Evolutionary conservation across 768 basidiomycete genomes (phyloP), one percentile per base, ranked within the genome.

Genomic region (Saitozyma podzolica): DNA sequence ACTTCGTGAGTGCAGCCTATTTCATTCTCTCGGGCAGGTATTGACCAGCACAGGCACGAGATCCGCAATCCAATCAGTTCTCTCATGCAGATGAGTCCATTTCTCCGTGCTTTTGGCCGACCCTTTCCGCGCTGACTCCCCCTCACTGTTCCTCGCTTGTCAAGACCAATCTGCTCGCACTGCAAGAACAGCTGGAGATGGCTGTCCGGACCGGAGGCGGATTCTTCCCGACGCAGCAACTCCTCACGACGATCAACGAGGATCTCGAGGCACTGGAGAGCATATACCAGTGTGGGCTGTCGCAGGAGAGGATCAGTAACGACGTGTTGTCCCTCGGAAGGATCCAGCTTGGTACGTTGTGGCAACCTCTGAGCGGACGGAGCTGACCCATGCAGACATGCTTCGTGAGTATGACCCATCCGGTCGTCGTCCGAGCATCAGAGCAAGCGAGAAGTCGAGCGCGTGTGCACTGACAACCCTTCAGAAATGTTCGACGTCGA

Each of bases 241-340:
- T 76, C 2, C 51, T 76, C 8, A 68, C 66, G n/a, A 73, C 72
- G 20, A 69, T 78, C 58, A 67, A 73, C n/a, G 73, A 74, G 42
- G 75, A 76, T 56, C 59, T 77, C 5, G 74, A 80, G 39, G 73
- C 77, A 4, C 63, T 81, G 48, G 80, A 82, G 51, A 74, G 80
- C 45, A 82, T 82, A 55, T 79, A 80, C 56, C 74, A 78, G 43
- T 81, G 80, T 70, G 78, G 77, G 14, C 59, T 80, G 51, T 65
- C 76, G 9, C 81, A 81, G 65, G 79, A 80, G 54, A 62, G 80
- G 52, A 82, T 82, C 39, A 76, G 78, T 41, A 81, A 82, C 61
- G 82, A 82, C 63, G 78, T 82, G 0, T 72, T 82, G 10, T 80
- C 81, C 13, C 65, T 82, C 13, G 81, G 80, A 17, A 64, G 80